These are phyloP conservation scores for Noccaea caerulescens DNA, from an alignment of 345 rosid species.

Conservation along the genomic window DNA sequence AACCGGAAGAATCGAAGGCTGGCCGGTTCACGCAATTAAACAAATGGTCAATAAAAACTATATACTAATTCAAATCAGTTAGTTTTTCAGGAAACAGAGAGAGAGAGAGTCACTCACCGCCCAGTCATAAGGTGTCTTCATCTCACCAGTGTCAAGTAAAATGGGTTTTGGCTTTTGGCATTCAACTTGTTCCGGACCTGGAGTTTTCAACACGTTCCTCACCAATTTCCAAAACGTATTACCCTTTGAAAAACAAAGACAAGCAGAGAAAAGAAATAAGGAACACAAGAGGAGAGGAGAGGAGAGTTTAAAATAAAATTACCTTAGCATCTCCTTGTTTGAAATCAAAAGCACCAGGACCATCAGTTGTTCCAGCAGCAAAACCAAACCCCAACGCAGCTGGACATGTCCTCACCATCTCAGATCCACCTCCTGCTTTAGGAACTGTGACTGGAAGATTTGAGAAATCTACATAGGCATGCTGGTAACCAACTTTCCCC, in stretches of 20 bases:
- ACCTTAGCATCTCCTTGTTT: constrained; percentile 95
- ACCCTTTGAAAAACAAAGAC: constrained; percentile 52
- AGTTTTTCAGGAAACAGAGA: not conserved
- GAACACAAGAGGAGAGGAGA: constrained; percentile 5
- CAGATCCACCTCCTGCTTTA: constrained; percentile 70
- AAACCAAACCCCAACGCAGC: constrained; percentile 98
- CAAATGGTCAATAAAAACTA: constrained; percentile 9
- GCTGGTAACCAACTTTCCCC: constrained; percentile 82
- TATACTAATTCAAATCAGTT: not conserved
- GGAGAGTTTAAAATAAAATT: constrained; percentile 51
- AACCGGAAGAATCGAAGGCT: constrained; percentile 96
- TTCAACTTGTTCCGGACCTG: constrained; percentile 65
- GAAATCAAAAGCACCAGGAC: constrained; percentile 99
- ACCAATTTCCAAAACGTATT: constrained; percentile 92
- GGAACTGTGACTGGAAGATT: constrained; percentile 70
- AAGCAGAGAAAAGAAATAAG: not conserved
- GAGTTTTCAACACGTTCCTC: constrained; percentile 73
- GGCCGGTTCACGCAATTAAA: constrained; percentile 28
- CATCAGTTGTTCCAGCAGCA: constrained; percentile 99
- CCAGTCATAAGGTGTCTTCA: constrained; percentile 96
- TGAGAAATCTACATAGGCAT: constrained; percentile 77
- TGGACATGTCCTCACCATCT: constrained; percentile 81
- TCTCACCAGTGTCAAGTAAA: constrained; percentile 97
- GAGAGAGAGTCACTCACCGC: constrained; percentile 59
- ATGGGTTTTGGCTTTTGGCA: constrained; percentile 95